A percentile compares a stretch with the other conserved stretches of the same genome.
Evolutionary conservation across 2,329 filamentous ascomycete species (phyloP).

Genomic region (Talaromyces piceae): DNA sequence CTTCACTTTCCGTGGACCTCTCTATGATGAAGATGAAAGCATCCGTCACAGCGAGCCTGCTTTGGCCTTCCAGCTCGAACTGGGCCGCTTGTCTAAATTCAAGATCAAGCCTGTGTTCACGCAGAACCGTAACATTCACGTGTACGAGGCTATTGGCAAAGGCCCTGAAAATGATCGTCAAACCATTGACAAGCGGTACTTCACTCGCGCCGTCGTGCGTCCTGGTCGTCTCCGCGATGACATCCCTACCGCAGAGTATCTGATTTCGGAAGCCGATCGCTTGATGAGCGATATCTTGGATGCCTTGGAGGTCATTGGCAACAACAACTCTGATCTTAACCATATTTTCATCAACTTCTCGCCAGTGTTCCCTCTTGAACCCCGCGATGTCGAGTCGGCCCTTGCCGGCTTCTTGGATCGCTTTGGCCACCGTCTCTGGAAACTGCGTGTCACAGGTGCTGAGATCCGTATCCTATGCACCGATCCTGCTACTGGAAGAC

Average conservation of each 20-base stretch:
- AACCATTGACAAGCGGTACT: conserved; percentile 73
- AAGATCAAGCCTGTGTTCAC: conserved; percentile 98
- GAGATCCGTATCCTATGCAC: conserved; percentile 99
- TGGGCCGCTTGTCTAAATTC: conserved; percentile 90
- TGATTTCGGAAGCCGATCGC: conserved; percentile 93
- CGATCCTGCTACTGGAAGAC: conserved; percentile 71
- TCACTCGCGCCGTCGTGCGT: conserved; percentile 90
- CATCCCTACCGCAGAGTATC: conserved; percentile 96
- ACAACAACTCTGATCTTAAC: conserved; percentile 98
- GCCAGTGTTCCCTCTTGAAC: conserved; percentile 86
- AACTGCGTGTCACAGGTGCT: conserved; percentile 90
- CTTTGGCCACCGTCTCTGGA: conserved; percentile 90
- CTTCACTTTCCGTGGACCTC: conserved; percentile 94
- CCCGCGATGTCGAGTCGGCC: conserved; percentile 83
- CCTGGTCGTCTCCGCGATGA: conserved; percentile 92
- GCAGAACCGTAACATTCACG: conserved; percentile 97
- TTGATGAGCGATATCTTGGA: conserved; percentile 97
- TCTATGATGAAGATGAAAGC: conserved; percentile 83
- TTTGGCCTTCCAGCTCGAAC: conserved; percentile 95
- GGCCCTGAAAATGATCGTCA: conserved; percentile 73
- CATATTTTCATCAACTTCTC: conserved; percentile 99
- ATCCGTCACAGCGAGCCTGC: conserved; percentile 97
- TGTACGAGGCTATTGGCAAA: conserved; percentile 95
- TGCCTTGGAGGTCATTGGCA: conserved; percentile 94
- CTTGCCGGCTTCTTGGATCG: conserved; percentile 93